phyloP scores from a whole-genome alignment of 1,284 basidiomycete genomes.

The Xerocomus nothofagi region DNA sequence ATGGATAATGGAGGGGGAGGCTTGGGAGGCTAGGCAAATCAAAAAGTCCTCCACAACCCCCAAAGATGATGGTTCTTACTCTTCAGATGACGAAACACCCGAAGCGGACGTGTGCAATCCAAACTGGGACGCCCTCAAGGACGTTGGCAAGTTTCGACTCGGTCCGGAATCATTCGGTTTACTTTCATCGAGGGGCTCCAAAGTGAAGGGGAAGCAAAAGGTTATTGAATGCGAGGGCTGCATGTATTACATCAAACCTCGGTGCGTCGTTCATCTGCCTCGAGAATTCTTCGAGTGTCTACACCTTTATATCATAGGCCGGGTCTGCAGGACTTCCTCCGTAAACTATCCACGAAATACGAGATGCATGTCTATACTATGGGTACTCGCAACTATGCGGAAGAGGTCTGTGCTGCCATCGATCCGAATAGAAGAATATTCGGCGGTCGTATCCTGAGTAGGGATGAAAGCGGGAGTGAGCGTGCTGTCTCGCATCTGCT shows the following conservation, averaged over 20 bases:
- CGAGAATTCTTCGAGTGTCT: neutral
- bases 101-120: slow-evolving; percentile 72
- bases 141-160: slow-evolving; percentile 86
- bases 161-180: slow-evolving; percentile 73
- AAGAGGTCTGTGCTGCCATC: slow-evolving; percentile 91
- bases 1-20: slow-evolving; percentile 87
- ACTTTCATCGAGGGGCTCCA: slow-evolving; percentile 37
- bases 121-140: slow-evolving; percentile 85
- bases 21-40: slow-evolving; percentile 60
- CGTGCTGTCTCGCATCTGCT: slow-evolving; percentile 15
- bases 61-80: slow-evolving; percentile 32
- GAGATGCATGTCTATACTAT: slow-evolving; percentile 99
- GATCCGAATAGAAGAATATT: slow-evolving; percentile 89
- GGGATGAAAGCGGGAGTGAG: slow-evolving; percentile 95
- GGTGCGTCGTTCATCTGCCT: slow-evolving; percentile 50
- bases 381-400: slow-evolving; percentile 96
- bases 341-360: slow-evolving; percentile 74
- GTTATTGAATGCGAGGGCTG: slow-evolving; percentile 74
- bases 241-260: slow-evolving; percentile 96
- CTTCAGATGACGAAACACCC: slow-evolving; percentile 40
- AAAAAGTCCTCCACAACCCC: slow-evolving; percentile 36
- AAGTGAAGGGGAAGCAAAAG: slow-evolving; percentile 56
- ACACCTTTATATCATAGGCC: slow-evolving; percentile 62
- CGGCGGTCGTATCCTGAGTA: slow-evolving; percentile 83
- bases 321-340: slow-evolving; percentile 80